Evolutionary conservation across 371 early-diverging fungal genomes (phyloP).

Genomic region (Circinella umbellata): DNA sequence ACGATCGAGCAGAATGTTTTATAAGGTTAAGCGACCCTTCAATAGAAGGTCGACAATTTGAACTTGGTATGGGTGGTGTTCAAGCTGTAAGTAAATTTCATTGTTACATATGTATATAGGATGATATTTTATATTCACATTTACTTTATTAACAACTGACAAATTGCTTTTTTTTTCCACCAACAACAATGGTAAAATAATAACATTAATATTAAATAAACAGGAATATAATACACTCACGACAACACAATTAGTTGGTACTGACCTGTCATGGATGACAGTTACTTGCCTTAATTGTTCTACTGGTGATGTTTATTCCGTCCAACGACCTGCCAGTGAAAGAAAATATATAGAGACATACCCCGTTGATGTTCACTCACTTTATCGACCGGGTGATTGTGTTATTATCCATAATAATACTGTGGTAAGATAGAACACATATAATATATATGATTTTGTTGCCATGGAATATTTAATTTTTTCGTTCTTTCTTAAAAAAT

Average conservation of each 20-base stretch:
- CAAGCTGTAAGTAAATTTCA: conserved; percentile 28
- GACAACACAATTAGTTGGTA: conserved; percentile 13
- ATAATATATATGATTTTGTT: not conserved
- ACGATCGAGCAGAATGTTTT: conserved; percentile 25
- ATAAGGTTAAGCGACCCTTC: conserved; percentile 21
- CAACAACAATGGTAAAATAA: too few relatives aligned
- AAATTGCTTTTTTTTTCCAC: not conserved
- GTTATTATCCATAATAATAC: conserved; percentile 26
- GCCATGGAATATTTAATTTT: too few relatives aligned
- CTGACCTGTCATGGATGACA: conserved; percentile 28
- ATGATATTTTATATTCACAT: not conserved
- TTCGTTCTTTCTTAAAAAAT: not conserved
- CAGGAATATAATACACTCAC: conserved; percentile 24
- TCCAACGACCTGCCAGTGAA: conserved; percentile 15
- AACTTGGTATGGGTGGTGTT: conserved; percentile 48
- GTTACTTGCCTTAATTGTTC: conserved; percentile 41
- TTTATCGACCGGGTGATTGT: conserved; percentile 23
- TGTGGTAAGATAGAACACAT: conserved; percentile 8
- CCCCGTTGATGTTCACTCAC: conserved; percentile 14
- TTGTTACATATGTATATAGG: conserved; percentile 13
- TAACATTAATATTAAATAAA: not conserved
- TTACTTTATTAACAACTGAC: not conserved
- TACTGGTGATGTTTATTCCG: conserved; percentile 38
- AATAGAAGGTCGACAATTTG: conserved; percentile 42
- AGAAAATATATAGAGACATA: conserved; percentile 10